Percentiles rank a stretch among this genome's conserved stretches.
Conservation (phyloP, 2,329 filamentous ascomycete genomes). For the Aspergillus tubingensis region DNA sequence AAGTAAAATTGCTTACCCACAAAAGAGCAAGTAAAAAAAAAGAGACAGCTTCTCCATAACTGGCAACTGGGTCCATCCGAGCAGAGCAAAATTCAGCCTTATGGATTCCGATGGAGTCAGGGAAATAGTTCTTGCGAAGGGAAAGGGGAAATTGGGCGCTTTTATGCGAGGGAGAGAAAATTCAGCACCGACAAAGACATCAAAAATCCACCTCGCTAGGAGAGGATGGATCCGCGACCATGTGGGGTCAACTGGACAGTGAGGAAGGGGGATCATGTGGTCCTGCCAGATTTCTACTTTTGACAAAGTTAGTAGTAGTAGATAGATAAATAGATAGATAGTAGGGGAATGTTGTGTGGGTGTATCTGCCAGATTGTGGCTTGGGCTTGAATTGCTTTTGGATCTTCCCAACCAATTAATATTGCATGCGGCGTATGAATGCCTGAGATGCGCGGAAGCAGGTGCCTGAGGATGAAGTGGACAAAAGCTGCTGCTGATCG, state of each 20-base stretch:
- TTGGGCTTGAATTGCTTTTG: background rate
- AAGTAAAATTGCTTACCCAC: background rate
- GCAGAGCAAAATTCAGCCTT: slow-evolving; percentile 4
- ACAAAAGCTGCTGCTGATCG: background rate
- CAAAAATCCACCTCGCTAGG: background rate
- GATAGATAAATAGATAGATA: no score
- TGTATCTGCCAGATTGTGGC: background rate
- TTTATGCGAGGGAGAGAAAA: background rate
- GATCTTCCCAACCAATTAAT: background rate
- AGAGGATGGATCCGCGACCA: background rate
- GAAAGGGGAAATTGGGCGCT: no score
- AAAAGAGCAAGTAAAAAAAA: background rate
- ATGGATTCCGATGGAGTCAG: background rate
- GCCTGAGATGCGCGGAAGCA: background rate
- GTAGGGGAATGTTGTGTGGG: no score
- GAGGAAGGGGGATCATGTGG: slow-evolving; percentile 10
- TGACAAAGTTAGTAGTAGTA: no score
- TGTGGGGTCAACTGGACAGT: background rate
- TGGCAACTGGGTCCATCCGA: background rate
- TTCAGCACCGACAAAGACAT: background rate
- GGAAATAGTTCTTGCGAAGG: background rate
- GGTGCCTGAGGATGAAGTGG: slow-evolving; percentile 2
- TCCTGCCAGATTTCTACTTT: background rate
- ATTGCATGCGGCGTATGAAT: background rate
- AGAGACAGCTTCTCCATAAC: background rate